Evolutionary conservation across 306 rosid species (phyloP).

Genomic region (Rubus parviflorus): DNA sequence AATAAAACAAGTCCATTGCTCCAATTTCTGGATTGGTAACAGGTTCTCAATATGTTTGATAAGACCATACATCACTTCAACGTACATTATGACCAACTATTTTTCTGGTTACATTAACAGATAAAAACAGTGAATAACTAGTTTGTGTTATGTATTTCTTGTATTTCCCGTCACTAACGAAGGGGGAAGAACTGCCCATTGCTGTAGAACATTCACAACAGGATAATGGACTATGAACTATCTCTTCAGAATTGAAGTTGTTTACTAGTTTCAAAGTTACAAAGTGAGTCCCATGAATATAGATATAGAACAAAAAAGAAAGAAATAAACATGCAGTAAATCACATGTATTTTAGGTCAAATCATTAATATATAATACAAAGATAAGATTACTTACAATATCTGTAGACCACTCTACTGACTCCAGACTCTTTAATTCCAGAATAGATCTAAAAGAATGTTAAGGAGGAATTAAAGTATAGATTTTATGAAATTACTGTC

Average conservation of each 20-base stretch:
- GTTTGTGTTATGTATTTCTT: not conserved
- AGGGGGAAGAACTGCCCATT: not conserved
- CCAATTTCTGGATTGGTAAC: not conserved
- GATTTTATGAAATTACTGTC: not conserved
- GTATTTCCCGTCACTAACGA: not conserved
- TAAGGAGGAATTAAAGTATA: constrained; percentile 26
- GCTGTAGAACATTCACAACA: not conserved
- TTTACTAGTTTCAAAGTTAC: not conserved
- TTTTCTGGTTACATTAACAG: not conserved
- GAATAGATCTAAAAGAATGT: constrained; percentile 43
- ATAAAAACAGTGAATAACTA: not conserved
- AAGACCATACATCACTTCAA: not conserved
- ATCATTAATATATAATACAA: not conserved
- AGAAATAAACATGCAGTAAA: not conserved
- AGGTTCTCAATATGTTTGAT: not conserved
- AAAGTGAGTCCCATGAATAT: not conserved
- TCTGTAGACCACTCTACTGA: constrained; percentile 50
- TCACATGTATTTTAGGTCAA: not conserved
- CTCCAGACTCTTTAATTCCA: constrained; percentile 53
- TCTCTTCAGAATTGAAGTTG: not conserved
- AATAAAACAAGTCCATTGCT: not conserved
- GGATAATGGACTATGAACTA: not conserved
- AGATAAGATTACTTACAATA: constrained; percentile 44
- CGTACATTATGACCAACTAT: not conserved
- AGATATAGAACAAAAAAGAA: not conserved